These are phyloP conservation scores for Rusavskia elegans DNA, from an alignment of 495 filamentous ascomycete genomes.

Conservation along the genomic window DNA sequence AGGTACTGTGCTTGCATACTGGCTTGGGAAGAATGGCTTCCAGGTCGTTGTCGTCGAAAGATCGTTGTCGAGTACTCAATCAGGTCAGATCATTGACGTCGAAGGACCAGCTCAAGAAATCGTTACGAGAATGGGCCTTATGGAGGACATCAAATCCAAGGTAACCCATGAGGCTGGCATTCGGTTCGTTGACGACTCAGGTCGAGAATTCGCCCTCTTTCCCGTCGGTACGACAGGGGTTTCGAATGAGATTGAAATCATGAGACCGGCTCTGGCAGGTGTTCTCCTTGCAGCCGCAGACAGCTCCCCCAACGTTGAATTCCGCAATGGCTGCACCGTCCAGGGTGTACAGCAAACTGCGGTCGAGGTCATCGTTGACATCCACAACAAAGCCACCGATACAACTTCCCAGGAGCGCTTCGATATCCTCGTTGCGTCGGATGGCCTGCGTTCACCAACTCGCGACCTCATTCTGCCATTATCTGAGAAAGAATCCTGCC, in stretches of 20 bases:
- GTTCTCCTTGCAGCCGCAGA: too few species aligned
- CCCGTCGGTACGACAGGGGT: too few species aligned
- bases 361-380: too few species aligned
- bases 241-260: too few species aligned
- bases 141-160: slow-evolving; percentile 12
- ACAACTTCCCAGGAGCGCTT: slow-evolving; percentile 22
- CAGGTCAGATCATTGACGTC: slow-evolving; percentile 26
- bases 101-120: slow-evolving; percentile 23
- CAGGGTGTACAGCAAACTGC: too few species aligned
- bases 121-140: slow-evolving; percentile 23
- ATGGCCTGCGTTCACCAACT: slow-evolving; percentile 29
- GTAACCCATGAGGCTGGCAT: slow-evolving; percentile 20
- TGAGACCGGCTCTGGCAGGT: too few species aligned
- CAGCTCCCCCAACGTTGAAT: too few species aligned
- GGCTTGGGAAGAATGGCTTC: slow-evolving; percentile 19
- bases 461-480: slow-evolving; percentile 18
- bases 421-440: slow-evolving; percentile 34
- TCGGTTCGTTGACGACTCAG: slow-evolving; percentile 17
- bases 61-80: slow-evolving; percentile 16
- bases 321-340: too few species aligned
- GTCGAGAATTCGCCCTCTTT: neutral
- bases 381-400: neutral
- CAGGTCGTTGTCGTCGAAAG: slow-evolving; percentile 26
- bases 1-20: slow-evolving; percentile 24
- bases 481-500: slow-evolving; percentile 1